Evolutionary conservation across 2,329 filamentous ascomycete genomes (phyloP).

Genomic region (Fusarium cicatricum): DNA sequence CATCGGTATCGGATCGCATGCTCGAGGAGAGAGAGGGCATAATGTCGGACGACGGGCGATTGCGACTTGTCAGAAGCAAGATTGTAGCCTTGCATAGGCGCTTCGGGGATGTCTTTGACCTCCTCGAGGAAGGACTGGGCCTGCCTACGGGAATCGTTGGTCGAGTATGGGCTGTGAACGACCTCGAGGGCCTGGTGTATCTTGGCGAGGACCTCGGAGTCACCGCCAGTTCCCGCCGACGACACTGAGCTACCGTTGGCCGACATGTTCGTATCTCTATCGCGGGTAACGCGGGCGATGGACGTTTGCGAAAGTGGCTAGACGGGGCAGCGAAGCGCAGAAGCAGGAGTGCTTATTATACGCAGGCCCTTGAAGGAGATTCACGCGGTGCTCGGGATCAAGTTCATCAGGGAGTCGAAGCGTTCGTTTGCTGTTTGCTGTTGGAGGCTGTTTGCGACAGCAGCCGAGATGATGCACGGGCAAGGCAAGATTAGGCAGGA

Average conservation of each 20-base stretch:
- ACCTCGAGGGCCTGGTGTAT: conserved; percentile 88
- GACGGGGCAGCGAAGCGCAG: conserved; percentile 27
- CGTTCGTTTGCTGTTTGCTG: conserved; percentile 12
- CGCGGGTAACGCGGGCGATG: conserved; percentile 16
- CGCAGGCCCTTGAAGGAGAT: conserved; percentile 29
- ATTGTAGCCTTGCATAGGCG: conserved; percentile 84
- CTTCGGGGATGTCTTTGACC: conserved; percentile 80
- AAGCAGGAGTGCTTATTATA: conserved; percentile 27
- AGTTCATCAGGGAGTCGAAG: conserved; percentile 29
- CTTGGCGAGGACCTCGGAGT: conserved; percentile 62
- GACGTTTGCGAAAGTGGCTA: conserved; percentile 15
- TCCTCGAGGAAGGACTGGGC: conserved; percentile 87
- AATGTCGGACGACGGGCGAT: conserved; percentile 86
- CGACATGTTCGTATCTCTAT: conserved; percentile 43
- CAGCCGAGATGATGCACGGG: conserved; percentile 7
- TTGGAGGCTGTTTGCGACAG: conserved; percentile 28
- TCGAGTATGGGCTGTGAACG: conserved; percentile 83
- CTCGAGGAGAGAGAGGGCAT: conserved; percentile 90
- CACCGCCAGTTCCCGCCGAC: conserved; percentile 49
- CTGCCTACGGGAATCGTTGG: conserved; percentile 81
- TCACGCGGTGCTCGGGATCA: conserved; percentile 24
- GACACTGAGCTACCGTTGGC: conserved; percentile 48
- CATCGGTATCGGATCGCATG: conserved; percentile 88
- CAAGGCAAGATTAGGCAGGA: conserved; percentile 14
- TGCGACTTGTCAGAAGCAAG: conserved; percentile 80